phyloP scores from a whole-genome alignment of 345 rosid species.

The Noccaea bulbosa region DNA sequence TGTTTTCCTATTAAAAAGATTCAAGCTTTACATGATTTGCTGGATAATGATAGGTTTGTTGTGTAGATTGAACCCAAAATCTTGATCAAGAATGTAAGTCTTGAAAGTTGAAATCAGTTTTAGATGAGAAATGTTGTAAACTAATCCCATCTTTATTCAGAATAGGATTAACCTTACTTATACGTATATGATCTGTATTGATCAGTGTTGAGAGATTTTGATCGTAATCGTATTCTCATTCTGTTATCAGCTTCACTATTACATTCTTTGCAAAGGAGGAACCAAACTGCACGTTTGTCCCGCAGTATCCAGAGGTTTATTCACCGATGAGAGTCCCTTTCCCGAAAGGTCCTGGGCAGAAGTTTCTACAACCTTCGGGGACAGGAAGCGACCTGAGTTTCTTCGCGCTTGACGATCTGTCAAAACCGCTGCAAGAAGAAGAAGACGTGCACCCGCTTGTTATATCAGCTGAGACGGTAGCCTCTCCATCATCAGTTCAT shows the following conservation, averaged over 20 bases:
- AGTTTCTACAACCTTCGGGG: slow-evolving; percentile 73
- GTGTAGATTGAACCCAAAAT: slow-evolving; percentile 1
- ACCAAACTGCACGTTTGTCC: slow-evolving; percentile 64
- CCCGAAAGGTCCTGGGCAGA: slow-evolving; percentile 73
- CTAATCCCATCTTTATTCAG: slow-evolving; percentile 1
- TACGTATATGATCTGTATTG: neutral
- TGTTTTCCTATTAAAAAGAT: neutral
- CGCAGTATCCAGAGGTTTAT: slow-evolving; percentile 73
- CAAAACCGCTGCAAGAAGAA: slow-evolving; percentile 74
- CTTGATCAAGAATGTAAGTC: neutral
- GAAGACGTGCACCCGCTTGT: slow-evolving; percentile 90
- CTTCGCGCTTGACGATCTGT: slow-evolving; percentile 74
- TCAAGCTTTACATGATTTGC: slow-evolving; percentile 22
- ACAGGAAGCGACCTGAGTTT: slow-evolving; percentile 84
- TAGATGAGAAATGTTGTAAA: neutral
- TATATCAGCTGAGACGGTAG: slow-evolving; percentile 69
- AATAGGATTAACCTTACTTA: neutral
- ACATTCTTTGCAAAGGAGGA: slow-evolving; percentile 87
- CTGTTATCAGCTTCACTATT: slow-evolving; percentile 67
- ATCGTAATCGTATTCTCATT: slow-evolving; percentile 23
- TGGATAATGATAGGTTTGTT: neutral
- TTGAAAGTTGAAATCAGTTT: neutral
- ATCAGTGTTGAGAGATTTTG: neutral
- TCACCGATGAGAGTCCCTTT: slow-evolving; percentile 64
- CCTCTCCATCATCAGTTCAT: slow-evolving; percentile 49